Evolutionary conservation across 106 monocot genomes (phyloP), one percentile per base, ranked within the genome.

Genomic region (Posidonia australis): DNA sequence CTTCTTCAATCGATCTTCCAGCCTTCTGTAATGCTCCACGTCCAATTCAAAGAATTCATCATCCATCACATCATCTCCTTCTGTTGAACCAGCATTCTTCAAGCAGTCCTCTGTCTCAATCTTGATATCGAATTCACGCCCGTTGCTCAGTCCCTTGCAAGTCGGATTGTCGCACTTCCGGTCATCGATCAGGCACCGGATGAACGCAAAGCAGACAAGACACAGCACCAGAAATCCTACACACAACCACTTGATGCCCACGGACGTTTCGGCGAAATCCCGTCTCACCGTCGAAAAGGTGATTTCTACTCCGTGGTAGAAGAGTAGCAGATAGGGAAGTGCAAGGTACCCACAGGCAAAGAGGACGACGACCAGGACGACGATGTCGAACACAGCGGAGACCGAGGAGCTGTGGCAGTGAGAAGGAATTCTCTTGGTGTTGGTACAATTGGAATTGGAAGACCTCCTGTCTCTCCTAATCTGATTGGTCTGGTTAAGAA

Each of bases 1-100:
- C 60, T 70, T 70, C 60, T 49, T 70, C 9, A 70, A 27, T 17
- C 60, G 42, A 9, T 10, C 60, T 29, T 70, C 70, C 0, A 70
- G 17, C 16, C 60, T 60, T 16, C 48, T 46, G 10, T 60, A 46
- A 19, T 51, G 58, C 1, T 43, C 41, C 44, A 26, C 58, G 26
- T 27, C 32, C 68, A 56, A 26, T 49, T 44, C 68, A 36, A 68
- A 21, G 42, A 43, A 68, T 7, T 2, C 60, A 61, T 61, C 60
- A 0, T 59, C 60, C 7, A 21, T 47, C 1, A 47, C 47, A 22
- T n/a, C 18, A 17, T 0, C 51, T 19, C 47, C 23, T 23, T 65
- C 46, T 24, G 21, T 19, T 14, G 42, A 46, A 17, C 16, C 5
- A 3, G 47, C 46, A 18, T 48, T 25, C 64, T 25, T 65, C 47